These are phyloP conservation scores for Salix brachista DNA, from an alignment of 345 rosid species.

Conservation along the genomic window DNA sequence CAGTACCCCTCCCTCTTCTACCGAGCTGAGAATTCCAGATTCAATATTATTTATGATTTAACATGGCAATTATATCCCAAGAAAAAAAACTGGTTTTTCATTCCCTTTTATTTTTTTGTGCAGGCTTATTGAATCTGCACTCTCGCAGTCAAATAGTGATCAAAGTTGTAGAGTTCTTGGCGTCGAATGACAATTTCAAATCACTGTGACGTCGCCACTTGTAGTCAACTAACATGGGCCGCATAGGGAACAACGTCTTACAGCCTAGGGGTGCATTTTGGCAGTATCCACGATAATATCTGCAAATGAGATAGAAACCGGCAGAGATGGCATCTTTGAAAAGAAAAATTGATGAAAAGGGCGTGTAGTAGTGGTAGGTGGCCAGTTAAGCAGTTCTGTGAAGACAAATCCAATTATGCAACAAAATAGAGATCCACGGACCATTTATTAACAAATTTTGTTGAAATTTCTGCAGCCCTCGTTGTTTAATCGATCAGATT, in stretches of 20 bases:
- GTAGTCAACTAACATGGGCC: no score
- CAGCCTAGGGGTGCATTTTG: no score
- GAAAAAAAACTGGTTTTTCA: no score
- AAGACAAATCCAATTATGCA: neutral
- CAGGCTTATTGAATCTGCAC: neutral
- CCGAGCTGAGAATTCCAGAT: neutral
- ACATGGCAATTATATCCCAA: neutral
- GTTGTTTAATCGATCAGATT: neutral
- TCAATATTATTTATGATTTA: neutral
- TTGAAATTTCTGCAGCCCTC: neutral
- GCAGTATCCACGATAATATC: no score
- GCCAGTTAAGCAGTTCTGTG: neutral
- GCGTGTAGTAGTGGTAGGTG: neutral
- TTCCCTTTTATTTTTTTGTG: no score
- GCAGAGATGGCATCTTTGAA: neutral
- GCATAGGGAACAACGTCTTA: no score
- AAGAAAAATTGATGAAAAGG: neutral
- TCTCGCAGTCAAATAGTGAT: no score
- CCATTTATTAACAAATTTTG: neutral
- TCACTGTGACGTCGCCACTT: no score
- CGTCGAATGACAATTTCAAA: no score
- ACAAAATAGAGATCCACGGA: neutral
- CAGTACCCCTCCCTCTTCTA: neutral
- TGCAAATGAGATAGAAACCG: no score
- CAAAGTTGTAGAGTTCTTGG: no score